Base-by-base conservation (phyloP, 176 grass and related monocot genomes). In the Juncus effusus region DNA sequence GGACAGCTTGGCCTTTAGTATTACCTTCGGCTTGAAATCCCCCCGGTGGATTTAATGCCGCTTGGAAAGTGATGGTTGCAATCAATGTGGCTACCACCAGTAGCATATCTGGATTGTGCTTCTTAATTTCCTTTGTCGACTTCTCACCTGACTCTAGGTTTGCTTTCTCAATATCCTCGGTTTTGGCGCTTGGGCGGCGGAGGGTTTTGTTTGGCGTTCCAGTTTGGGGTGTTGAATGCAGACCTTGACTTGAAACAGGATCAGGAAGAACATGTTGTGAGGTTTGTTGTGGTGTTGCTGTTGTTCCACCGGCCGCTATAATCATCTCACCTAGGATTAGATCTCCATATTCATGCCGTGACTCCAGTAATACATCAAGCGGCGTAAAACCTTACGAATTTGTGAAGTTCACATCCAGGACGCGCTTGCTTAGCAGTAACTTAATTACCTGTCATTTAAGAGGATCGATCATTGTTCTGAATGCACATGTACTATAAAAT, bases 31-130 rank as follows among this genome's bases (percentile, higher is more conserved):
- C 11, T 6, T 9, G 19, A 59, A 59, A 36, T 28, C 19, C 19
- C 0, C 6, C 0, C 0, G 36, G 4, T 65, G 13, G 12, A 28
- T 4, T 3, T 8, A 59, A 40, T n/a, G 4, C 44, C 44, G 9
- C 44, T 9, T 2, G 1, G 19, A 28, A 28, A 76, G 3, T 57
- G 4, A 76, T 5, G 16, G 60, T 65, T 38, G 73, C 73, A 12
- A 76, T 63, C 44, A 76, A 9, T 7, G 59, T 76, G n/a, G 73
- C 73, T 59, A 76, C 73, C 13, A 76, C 45, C 73, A 76, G 53
- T 13, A 76, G 13, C 2, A 40, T 64, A 4, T 5, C 8, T 3
- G 4, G 4, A 2, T 60, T 50, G 37, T 74, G 6, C 28, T 59
- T 61, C 16, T 74, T 45, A 6, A 8, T 59, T 59, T 28, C 58